Conservation (phyloP, 441 rosid genomes). For the Eruca vesicaria region DNA sequence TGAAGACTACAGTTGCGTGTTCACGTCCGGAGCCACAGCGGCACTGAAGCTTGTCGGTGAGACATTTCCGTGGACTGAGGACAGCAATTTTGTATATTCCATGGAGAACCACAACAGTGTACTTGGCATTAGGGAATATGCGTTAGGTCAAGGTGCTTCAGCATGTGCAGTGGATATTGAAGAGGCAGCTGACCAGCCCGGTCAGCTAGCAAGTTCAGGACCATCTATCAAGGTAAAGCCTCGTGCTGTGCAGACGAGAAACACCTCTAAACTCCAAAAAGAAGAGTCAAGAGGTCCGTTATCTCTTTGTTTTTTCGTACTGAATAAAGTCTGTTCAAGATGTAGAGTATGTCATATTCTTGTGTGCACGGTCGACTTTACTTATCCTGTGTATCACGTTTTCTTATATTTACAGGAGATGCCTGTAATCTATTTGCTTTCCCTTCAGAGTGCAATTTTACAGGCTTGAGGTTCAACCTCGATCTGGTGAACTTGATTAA, state of each 20-base stretch:
- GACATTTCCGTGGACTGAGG: constrained; percentile 80
- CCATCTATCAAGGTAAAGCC: constrained; percentile 45
- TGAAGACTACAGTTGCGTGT: constrained; percentile 78
- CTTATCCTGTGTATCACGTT: neutral
- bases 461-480: constrained; percentile 80
- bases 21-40: constrained; percentile 95
- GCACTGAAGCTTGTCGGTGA: constrained; percentile 91
- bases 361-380: neutral
- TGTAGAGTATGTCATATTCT: neutral
- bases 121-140: constrained; percentile 99
- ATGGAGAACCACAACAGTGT: constrained; percentile 98
- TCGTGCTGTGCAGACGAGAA: constrained; percentile 64
- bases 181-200: constrained; percentile 35
- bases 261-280: constrained; percentile 33
- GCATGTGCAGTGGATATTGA: constrained; percentile 80
- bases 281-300: constrained; percentile 49
- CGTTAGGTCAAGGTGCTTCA: constrained; percentile 78
- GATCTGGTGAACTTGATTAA: constrained; percentile 72
- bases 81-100: constrained; percentile 72
- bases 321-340: constrained; percentile 8
- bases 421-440: constrained; percentile 77
- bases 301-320: neutral
- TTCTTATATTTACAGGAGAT: constrained; percentile 54
- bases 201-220: constrained; percentile 29
- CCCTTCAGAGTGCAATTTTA: constrained; percentile 98